Evolutionary conservation across 352 stramenopile species (phyloP).

Genomic region (Phytopythium montanum): DNA sequence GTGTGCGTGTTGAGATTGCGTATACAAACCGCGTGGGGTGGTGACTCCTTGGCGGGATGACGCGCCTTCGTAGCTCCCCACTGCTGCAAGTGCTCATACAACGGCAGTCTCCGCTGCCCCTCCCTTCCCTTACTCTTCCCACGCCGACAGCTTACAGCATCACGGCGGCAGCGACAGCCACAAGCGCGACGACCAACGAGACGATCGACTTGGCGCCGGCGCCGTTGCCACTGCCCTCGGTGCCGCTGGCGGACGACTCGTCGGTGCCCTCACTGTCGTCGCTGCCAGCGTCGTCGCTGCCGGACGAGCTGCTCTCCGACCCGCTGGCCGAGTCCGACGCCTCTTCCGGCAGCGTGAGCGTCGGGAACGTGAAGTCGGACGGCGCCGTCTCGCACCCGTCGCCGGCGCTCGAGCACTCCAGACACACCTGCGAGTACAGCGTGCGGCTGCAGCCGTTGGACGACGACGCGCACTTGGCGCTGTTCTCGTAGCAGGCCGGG

Average conservation of each 20-base stretch:
- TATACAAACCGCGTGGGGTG: not conserved
- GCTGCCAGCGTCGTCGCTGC: constrained; percentile 11
- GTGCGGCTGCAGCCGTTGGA: constrained; percentile 47
- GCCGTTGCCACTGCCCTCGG: constrained; percentile 7
- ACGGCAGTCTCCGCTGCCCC: not conserved
- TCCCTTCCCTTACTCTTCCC: not conserved
- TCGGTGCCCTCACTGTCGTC: constrained; percentile 12
- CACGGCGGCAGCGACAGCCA: constrained; percentile 16
- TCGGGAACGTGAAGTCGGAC: constrained; percentile 41
- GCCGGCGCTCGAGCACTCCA: constrained; percentile 31
- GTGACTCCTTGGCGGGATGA: not conserved
- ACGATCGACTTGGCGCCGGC: constrained; percentile 10
- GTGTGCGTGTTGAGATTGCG: not conserved
- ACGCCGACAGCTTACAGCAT: constrained; percentile 22
- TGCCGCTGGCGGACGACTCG: not conserved
- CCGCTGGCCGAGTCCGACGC: constrained; percentile 14
- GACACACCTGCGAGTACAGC: constrained; percentile 62
- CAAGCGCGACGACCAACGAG: constrained; percentile 20
- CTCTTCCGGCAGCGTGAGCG: constrained; percentile 23
- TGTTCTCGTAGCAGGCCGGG: constrained; percentile 72
- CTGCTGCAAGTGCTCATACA: constrained; percentile 1
- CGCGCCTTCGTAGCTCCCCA: not conserved
- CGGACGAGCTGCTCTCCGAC: constrained; percentile 4
- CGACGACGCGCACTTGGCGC: constrained; percentile 33
- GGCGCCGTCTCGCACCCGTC: constrained; percentile 33